Percentiles rank a stretch among this genome's conserved stretches.
Evolutionary conservation across 1,284 basidiomycete genomes (phyloP).

Genomic region (Fomitopsis palustris): DNA sequence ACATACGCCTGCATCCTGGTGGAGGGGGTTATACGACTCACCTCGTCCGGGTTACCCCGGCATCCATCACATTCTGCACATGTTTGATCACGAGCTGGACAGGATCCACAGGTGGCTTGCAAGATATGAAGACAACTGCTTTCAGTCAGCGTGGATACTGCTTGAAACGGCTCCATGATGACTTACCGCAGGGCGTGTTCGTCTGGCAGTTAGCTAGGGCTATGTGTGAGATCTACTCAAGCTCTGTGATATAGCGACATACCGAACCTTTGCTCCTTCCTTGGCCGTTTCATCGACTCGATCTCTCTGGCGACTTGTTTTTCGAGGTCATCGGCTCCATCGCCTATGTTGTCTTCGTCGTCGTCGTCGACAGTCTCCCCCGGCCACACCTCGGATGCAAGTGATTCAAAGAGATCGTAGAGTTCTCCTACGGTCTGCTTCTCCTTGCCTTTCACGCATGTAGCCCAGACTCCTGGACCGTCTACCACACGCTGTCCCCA

Average conservation of each 20-base stretch:
- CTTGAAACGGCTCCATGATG: constrained; percentile 8
- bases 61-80: constrained; percentile 56
- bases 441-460: constrained; percentile 79
- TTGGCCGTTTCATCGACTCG: constrained; percentile 62
- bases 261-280: constrained; percentile 64
- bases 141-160: constrained; percentile 1
- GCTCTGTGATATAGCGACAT: constrained; percentile 21
- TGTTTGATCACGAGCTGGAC: constrained; percentile 67
- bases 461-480: constrained; percentile 80
- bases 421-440: constrained; percentile 71
- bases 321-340: constrained; percentile 52
- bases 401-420: constrained; percentile 71
- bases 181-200: constrained; percentile 69
- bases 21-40: constrained; percentile 28
- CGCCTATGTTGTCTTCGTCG: constrained; percentile 33
- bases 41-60: constrained; percentile 66
- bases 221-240: constrained; percentile 6
- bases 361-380: constrained; percentile 23
- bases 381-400: constrained; percentile 72
- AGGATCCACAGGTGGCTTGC: constrained; percentile 72
- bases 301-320: constrained; percentile 69
- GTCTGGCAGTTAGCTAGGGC: constrained; percentile 66
- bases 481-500: constrained; percentile 63
- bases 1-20: neutral
- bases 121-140: constrained; percentile 77